Percentiles rank a stretch among this genome's conserved stretches.
Evolutionary conservation across 2,329 filamentous ascomycete species (phyloP).

Genomic region (Aspergillus ibericus): DNA sequence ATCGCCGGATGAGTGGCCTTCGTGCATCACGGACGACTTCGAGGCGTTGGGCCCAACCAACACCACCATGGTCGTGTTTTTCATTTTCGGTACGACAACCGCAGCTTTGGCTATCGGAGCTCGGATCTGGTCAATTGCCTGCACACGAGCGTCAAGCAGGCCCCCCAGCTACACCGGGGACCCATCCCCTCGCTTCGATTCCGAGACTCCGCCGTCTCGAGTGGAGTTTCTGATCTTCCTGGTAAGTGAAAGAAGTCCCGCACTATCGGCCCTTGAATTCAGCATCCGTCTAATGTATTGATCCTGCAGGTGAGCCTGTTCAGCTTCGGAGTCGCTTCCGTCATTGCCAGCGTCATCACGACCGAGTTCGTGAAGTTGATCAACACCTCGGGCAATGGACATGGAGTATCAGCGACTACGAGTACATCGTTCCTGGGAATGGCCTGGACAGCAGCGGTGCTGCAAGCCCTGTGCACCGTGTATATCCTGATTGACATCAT

Average conservation of each 20-base stretch:
- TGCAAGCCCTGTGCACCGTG: not conserved
- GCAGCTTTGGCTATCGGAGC: not conserved
- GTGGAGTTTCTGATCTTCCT: not conserved
- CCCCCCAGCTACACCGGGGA: not conserved
- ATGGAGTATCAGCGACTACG: not conserved
- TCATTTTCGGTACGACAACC: not conserved
- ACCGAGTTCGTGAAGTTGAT: constrained; percentile 7
- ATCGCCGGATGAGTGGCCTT: constrained; percentile 1
- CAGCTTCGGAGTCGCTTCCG: not conserved
- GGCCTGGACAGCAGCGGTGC: constrained; percentile 5
- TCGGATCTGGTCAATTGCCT: not conserved
- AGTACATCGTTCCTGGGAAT: constrained; percentile 3
- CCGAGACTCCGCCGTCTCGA: not conserved
- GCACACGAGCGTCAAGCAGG: not conserved
- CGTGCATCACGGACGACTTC: constrained; percentile 8
- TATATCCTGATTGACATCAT: not conserved
- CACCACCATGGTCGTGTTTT: constrained; percentile 5
- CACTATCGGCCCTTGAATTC: not conserved
- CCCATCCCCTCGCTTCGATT: not conserved
- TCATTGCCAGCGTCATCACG: constrained; percentile 6
- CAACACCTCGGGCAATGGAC: not conserved
- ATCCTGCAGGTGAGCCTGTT: not conserved
- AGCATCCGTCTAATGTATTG: not conserved
- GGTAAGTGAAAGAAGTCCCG: not conserved
- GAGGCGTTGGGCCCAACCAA: constrained; percentile 2